Evolutionary conservation across 2,329 filamentous ascomycete genomes (phyloP), one percentile per base, ranked within the genome.

Genomic region (Diaporthe velutina): DNA sequence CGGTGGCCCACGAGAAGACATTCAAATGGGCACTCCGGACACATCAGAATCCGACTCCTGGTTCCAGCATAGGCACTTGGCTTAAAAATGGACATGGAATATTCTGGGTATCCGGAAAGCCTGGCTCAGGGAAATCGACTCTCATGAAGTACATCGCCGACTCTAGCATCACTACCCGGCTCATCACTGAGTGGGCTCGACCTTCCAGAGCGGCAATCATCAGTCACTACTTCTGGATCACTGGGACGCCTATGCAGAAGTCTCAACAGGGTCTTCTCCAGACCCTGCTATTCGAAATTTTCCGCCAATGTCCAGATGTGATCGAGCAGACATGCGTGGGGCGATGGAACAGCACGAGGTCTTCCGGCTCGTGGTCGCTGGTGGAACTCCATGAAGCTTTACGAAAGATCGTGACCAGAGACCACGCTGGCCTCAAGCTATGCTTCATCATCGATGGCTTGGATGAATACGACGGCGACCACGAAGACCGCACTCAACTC

Each of bases 181-280:
- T 55, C 0, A 13, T 74, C n/a, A 1, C n/a, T 28, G 15, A 13
- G 10, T 74, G 73, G 73, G 28, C 73, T 2, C 40, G 19, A 3
- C 48, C 67, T 4, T 5, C 22, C 22, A 25, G 17, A 15, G n/a
- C 55, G 4, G 60, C 54, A 6, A 55, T 75, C 22, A 61, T 52
- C 17, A 50, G 33, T 17, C 73, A 75, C 22, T 75, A 60, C 35
- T 75, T 75, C 50, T 75, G 73, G 73, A 73, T 33, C 2, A 13
- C 70, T 6, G 73, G 73, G 7, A 75, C 60, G 2, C 17, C 52
- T 1, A 75, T 73, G 38, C 73, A 75, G n/a, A 75, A 73, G 22
- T 73, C 73, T 22, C 40, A 48, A 28, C 28, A 64, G 33, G 73
- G 73, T 9, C 28, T 75, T 28, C 50, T 75, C 25, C 70, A 58